phyloP scores from a whole-genome alignment of 208 protist species.

The Histomonas meleagridis region DNA sequence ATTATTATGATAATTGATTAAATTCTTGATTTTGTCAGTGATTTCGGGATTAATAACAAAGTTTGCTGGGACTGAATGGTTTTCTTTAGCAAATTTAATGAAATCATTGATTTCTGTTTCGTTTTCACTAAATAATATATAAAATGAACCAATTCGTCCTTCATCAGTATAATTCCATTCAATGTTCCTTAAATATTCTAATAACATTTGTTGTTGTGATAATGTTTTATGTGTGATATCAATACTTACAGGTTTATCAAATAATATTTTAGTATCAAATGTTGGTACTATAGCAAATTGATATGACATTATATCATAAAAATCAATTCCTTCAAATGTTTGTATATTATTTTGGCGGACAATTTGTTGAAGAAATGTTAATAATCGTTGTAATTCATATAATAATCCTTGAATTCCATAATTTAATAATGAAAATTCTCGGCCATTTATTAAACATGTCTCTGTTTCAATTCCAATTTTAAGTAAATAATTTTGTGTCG shows the following conservation, averaged over 20 bases:
- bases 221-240: background rate
- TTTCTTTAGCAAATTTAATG: background rate
- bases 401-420: background rate
- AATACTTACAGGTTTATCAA: background rate
- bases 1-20: no score
- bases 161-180: slow-evolving; percentile 3
- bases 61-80: background rate
- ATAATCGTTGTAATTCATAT: background rate
- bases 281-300: background rate
- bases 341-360: background rate
- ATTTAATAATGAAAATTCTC: background rate
- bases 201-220: background rate
- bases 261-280: background rate
- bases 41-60: background rate
- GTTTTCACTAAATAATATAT: background rate
- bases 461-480: background rate
- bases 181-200: background rate
- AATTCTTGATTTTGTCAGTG: background rate
- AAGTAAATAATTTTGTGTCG: background rate
- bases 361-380: background rate
- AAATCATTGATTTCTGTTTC: background rate
- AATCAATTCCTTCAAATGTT: background rate
- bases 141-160: background rate
- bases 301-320: background rate
- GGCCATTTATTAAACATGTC: background rate